Evolutionary conservation across 1,139 yeast genomes (phyloP), one percentile per base, ranked within the genome.

Genomic region (Debaryomyces singareniensis): DNA sequence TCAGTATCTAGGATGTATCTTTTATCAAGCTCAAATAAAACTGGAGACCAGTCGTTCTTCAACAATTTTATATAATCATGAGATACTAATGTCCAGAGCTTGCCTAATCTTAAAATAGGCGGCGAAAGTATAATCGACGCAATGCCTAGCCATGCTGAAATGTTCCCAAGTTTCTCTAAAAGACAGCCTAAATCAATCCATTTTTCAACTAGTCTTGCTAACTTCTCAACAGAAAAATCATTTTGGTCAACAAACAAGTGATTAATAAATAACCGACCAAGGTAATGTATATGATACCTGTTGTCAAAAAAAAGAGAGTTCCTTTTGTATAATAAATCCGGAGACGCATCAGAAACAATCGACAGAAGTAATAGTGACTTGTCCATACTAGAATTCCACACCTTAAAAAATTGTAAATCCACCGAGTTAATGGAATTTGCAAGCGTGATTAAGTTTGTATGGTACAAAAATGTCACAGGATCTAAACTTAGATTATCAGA

Each of bases 111-210:
- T 35, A 89, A 59, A 3, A 89, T 69, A 0, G 96, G 94, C 33
- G 82, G 78, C 0, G 95, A 84, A 45, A 95, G 79, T 3, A 89
- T 68, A 2, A 83, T 71, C 1, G 93, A 78, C 1, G 95, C 87
- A 42, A 89, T 79, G 2, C 96, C 96, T 22, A 86, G 60, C 97
- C 97, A 91, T 18, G 94, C 81, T 1, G 89, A 89, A 91, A 87
- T 85, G 49, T 91, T 95, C 29, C 98, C 98, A 16, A 75, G 62
- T 39, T 75, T 75, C 47, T 86, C 94, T 37, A 89, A 71, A 21
- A 69, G 60, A 39, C 84, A 76, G 4, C 96, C 97, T 28, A 89
- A 63, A 39, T 79, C 78, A 29, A 89, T 83, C 98, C 97, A 91
- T 51, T 78, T 82, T 32, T 78, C 77, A 27, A 89, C 53, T 9